These are phyloP conservation scores for Heracleum sosnowskyi DNA, from an alignment of 129 eudicot genomes.

Conservation along the genomic window DNA sequence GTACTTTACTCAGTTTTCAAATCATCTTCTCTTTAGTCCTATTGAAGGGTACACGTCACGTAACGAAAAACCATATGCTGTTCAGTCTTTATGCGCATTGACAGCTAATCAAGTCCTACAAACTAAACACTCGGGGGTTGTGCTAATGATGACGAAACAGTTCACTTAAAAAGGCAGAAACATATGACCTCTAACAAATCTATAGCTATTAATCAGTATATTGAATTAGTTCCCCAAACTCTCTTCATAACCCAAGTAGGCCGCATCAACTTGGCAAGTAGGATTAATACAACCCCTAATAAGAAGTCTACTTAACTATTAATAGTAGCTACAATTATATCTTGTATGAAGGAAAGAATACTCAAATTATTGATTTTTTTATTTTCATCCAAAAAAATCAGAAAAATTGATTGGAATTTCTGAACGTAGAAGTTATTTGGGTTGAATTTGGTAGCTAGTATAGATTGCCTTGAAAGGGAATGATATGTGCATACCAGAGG, in stretches of 20 bases:
- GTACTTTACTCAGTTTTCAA: neutral
- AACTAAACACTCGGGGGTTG: neutral
- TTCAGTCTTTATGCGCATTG: neutral
- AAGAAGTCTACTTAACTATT: neutral
- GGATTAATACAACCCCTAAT: neutral
- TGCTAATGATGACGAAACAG: neutral
- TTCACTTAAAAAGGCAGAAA: neutral
- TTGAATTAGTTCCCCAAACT: neutral
- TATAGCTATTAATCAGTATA: neutral
- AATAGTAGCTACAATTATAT: neutral
- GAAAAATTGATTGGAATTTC: neutral
- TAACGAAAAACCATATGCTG: neutral
- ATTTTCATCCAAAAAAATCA: neutral
- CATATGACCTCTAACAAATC: neutral
- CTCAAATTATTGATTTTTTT: neutral
- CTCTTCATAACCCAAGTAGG: neutral
- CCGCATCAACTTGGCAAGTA: neutral
- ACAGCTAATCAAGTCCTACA: neutral
- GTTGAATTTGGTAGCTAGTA: neutral
- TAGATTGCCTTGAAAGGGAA: neutral
- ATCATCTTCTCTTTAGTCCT: neutral
- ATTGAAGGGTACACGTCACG: neutral
- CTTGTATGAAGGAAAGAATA: neutral
- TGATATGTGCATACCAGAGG: neutral
- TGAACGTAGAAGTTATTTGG: neutral